Evolutionary conservation across 345 rosid genomes (phyloP).

Genomic region (Aegle marmelos): DNA sequence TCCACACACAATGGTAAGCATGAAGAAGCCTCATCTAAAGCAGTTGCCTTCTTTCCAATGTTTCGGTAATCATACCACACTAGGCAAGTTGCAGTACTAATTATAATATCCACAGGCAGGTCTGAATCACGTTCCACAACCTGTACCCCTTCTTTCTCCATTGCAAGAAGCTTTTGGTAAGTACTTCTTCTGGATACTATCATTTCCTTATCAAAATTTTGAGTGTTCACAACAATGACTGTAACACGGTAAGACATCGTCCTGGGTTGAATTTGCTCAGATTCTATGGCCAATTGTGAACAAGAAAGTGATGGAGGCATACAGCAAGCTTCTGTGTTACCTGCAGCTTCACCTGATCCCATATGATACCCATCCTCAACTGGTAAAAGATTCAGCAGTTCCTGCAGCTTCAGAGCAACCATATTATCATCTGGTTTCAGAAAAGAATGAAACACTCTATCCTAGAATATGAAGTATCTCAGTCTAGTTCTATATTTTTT

Average conservation of each 20-base stretch:
- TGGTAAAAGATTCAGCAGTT: slow-evolving; percentile 43
- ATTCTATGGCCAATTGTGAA: slow-evolving; percentile 29
- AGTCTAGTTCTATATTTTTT: background rate
- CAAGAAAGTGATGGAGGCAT: slow-evolving; percentile 28
- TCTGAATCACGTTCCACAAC: slow-evolving; percentile 84
- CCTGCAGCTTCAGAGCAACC: slow-evolving; percentile 36
- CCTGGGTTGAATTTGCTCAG: slow-evolving; percentile 32
- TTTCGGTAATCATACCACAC: slow-evolving; percentile 76
- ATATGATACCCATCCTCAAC: slow-evolving; percentile 25
- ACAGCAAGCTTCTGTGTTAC: slow-evolving; percentile 31
- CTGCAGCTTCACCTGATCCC: slow-evolving; percentile 32
- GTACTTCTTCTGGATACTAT: slow-evolving; percentile 81
- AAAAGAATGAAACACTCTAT: slow-evolving; percentile 24
- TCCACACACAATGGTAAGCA: slow-evolving; percentile 63
- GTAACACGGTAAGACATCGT: slow-evolving; percentile 33
- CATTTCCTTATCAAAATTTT: slow-evolving; percentile 72
- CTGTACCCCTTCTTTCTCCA: slow-evolving; percentile 82
- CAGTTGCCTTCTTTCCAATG: slow-evolving; percentile 51
- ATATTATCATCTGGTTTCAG: slow-evolving; percentile 21
- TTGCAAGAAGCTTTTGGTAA: slow-evolving; percentile 72
- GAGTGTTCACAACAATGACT: slow-evolving; percentile 71
- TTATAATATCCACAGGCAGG: slow-evolving; percentile 74
- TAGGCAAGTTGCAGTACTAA: slow-evolving; percentile 67
- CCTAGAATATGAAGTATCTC: slow-evolving; percentile 32
- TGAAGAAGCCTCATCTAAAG: slow-evolving; percentile 55